Base-by-base conservation (phyloP, 75 land plant species). In the Picea glauca region DNA sequence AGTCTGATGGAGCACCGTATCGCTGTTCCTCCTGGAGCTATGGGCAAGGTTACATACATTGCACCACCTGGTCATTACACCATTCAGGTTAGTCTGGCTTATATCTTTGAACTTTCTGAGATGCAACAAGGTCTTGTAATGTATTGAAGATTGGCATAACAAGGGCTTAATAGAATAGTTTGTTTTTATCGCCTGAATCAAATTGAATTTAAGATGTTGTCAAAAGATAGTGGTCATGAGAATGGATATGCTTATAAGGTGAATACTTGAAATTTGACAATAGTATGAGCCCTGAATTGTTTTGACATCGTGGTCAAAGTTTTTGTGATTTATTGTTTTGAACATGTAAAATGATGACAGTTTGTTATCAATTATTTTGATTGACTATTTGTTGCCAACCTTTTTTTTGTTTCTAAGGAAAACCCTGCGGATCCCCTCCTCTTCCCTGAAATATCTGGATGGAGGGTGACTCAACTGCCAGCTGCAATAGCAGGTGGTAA, bases 41-140 rank as follows among this genome's bases (percentile, higher is more conserved):
- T 98, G 99, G 99, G 99, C 40, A 98, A 98, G 65, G 81, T 98
- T 46, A 84, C 96, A 8, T 98, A 93, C 66, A 78, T 98, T 78
- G 99, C 99, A 17, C 92, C 98, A 23, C 76, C 93, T 79, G 99
- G 99, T 72, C 94, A 92, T 66, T 98, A 98, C 70, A 84, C 87
- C 33, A 61, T 97, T 66, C 77, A 92, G 95, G 99, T 97, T 43
- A 33, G 79, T 58, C 13, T 50, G 7, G n/a, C 63, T 40, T 76
- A 46, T 50, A 54, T 54, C 59, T 32, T 58, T 83, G 33, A 43
- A 4, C 20, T 61, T 20, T 20, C 18, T 43, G 43, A 50, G 12
- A 9, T 50, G 12, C 56, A 50, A 50, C 56, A 50, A 33, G 70
- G 6, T 66, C 33, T 5, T 33, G 40, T 66, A 15, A 35, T 17